A percentile compares a stretch with the other conserved stretches of the same genome.
Conservation (phyloP, 192 early-diverging fungal species). For the Backusella tarrabulga region DNA sequence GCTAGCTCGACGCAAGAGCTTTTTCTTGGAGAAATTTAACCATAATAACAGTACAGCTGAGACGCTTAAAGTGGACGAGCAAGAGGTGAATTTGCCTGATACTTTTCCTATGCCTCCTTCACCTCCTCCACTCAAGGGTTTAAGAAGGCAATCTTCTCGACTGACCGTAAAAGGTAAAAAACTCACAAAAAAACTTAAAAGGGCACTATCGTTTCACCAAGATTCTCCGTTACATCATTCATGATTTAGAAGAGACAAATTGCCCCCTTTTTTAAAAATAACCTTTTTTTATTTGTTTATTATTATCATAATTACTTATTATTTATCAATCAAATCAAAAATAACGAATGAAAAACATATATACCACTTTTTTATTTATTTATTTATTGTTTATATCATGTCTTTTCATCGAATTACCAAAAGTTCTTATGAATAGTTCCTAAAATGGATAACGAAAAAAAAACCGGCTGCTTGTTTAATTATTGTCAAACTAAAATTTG, state of each 20-base stretch:
- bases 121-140: not conserved
- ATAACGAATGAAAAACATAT: not conserved
- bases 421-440: not conserved
- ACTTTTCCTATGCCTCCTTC: not conserved
- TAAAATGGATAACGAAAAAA: not conserved
- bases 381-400: not conserved
- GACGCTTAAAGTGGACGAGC: not conserved
- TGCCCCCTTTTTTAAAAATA: not conserved
- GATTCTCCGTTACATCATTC: not conserved
- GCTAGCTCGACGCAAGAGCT: not conserved
- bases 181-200: not conserved
- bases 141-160: conserved; percentile 14
- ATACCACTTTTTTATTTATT: conserved; percentile 7
- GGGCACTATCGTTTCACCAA: conserved; percentile 8
- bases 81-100: not conserved
- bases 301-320: not conserved
- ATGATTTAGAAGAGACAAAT: not conserved
- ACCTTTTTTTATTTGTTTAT: conserved; percentile 1
- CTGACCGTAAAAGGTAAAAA: conserved; percentile 2
- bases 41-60: not conserved
- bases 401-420: not conserved
- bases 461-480: not conserved
- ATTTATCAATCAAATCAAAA: not conserved
- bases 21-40: not conserved
- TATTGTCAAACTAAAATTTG: not conserved